Evolutionary conservation across 768 basidiomycete species (phyloP), one percentile per base, ranked within the genome.

Genomic region (Boletus bicolor): DNA sequence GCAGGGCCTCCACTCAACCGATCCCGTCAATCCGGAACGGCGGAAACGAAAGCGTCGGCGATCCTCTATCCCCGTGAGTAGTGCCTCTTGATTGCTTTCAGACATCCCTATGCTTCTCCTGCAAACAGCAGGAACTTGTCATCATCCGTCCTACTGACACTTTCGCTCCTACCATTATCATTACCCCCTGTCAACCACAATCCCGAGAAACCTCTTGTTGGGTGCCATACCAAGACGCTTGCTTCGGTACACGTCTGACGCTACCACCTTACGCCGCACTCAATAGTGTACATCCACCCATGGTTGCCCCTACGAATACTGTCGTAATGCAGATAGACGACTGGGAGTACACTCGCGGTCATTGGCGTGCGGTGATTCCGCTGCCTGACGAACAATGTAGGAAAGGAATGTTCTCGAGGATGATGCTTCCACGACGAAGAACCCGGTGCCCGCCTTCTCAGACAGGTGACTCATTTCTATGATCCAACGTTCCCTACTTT

Each of bases 211-310:
- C 65, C 5, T 74, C 78, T 1, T 78, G 73, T 44, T 78, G 74
- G 55, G 74, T 82, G 19, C 83, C 84, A 11, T 74, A 73, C 58
- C 84, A 86, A 67, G 78, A 85, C 62, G 71, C 76, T 14, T 79
- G 76, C 5, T 84, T 82, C 62, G 79, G 81, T 36, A 69, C 72
- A 46, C 72, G 72, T 32, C 76, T 84, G 24, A 76, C 78, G 2
- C 78, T 85, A 15, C 83, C 82, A 6, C 69, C 67, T 38, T 72
- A 81, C 58, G 73, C 76, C 3, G 72, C 70, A 26, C 75, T 78
- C 56, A 84, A 84, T 65, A 65, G 70, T 24, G 63, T 67, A n/a
- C 77, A 76, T 60, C 81, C 82, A 44, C 82, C 79, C 6, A 72
- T 58, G 76, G 65, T 66, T 49, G 55, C 55, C 53, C 50, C 62